Evolutionary conservation across 192 early-diverging fungal species (phyloP).

Genomic region (Linnemannia zychae): DNA sequence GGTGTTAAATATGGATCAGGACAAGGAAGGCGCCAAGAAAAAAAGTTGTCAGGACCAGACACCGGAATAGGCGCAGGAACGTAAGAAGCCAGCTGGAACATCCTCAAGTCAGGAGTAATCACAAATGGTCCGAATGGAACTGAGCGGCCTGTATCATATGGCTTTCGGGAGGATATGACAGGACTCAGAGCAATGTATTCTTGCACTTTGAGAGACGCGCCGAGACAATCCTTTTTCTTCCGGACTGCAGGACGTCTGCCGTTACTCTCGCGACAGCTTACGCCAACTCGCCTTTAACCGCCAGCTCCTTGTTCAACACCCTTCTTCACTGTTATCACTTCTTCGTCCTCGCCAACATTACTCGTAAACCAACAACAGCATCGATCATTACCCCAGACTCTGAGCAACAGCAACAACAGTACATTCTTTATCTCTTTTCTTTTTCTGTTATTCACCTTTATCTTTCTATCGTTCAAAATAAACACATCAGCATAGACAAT

Average conservation of each 20-base stretch:
- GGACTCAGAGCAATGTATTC: too few relatives aligned
- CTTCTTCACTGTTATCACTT: too few relatives aligned
- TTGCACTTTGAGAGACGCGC: too few relatives aligned
- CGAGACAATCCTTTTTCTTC: too few relatives aligned
- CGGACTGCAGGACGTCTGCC: too few relatives aligned
- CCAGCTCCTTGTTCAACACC: too few relatives aligned
- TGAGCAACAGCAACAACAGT: too few relatives aligned
- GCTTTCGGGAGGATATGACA: not conserved
- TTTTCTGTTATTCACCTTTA: not conserved
- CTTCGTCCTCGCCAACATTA: too few relatives aligned
- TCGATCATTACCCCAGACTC: too few relatives aligned
- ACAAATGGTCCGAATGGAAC: not conserved
- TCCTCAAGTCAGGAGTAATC: not conserved
- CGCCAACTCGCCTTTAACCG: too few relatives aligned
- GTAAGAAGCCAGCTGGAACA: not conserved
- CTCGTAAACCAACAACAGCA: too few relatives aligned
- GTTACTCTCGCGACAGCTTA: too few relatives aligned
- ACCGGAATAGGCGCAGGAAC: not conserved
- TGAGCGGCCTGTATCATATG: not conserved
- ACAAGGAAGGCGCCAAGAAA: not conserved
- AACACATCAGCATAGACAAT: not conserved
- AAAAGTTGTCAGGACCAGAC: not conserved
- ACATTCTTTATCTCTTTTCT: not conserved
- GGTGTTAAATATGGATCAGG: not conserved
- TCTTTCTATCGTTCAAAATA: conserved; percentile 4